Conservation (phyloP, 2,329 filamentous ascomycete genomes). For the Botrytis elliptica region DNA sequence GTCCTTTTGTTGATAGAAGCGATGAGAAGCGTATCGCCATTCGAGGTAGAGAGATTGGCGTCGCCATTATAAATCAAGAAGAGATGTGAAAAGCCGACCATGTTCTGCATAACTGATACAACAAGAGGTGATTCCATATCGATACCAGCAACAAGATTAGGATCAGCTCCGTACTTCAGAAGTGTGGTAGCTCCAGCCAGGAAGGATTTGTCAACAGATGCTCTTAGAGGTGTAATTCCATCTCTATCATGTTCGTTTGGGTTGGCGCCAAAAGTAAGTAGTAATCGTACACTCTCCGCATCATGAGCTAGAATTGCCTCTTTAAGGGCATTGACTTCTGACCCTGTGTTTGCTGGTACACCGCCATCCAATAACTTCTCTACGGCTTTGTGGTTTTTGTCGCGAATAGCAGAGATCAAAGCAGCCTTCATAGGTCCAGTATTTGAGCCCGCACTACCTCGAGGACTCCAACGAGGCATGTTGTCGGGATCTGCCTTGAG, state of each 20-base stretch:
- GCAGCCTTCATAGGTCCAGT: slow-evolving; percentile 47
- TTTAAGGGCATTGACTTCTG: slow-evolving; percentile 50
- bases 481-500: slow-evolving; percentile 50
- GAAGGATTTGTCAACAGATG: slow-evolving; percentile 52
- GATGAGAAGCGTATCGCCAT: slow-evolving; percentile 61
- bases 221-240: slow-evolving; percentile 52
- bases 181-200: slow-evolving; percentile 57
- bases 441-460: slow-evolving; percentile 46
- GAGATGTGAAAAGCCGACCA: slow-evolving; percentile 56
- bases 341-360: slow-evolving; percentile 50
- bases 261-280: slow-evolving; percentile 57
- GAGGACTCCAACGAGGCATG: slow-evolving; percentile 54
- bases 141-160: slow-evolving; percentile 51
- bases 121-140: slow-evolving; percentile 56
- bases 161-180: slow-evolving; percentile 63
- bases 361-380: slow-evolving; percentile 59
- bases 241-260: slow-evolving; percentile 52
- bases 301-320: slow-evolving; percentile 54
- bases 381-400: slow-evolving; percentile 55
- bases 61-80: slow-evolving; percentile 62
- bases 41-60: slow-evolving; percentile 51
- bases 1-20: slow-evolving; percentile 59
- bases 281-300: slow-evolving; percentile 52
- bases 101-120: slow-evolving; percentile 50
- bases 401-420: slow-evolving; percentile 54